Evolutionary conservation across 768 basidiomycete species (phyloP), one percentile per base, ranked within the genome.

Genomic region (Obba rivulosa): DNA sequence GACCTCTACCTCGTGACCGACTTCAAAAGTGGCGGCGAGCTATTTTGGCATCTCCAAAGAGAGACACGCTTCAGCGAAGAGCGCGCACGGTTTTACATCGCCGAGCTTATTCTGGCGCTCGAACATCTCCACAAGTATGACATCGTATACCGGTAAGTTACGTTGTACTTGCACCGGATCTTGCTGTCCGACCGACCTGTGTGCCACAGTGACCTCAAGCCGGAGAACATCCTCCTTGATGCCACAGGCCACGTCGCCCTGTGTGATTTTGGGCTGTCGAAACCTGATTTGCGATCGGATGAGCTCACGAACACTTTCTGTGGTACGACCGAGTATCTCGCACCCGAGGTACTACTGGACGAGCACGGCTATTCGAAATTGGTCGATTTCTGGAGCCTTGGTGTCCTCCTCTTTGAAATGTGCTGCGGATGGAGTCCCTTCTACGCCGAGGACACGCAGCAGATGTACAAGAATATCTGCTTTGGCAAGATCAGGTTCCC

Each of bases 371-470:
- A 99, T 68, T 92, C 89, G 40, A 98, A 98, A 69, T 83, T 96
- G 42, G 96, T 99, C 57, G 96, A 99, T 65, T 99, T 98, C 65
- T 99, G 96, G 94, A 89, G 86, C 41, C 71, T 97, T 17, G 95
- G 94, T 28, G 96, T 98, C 1, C 74, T 99, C 25, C 74, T 99
- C 20, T 99, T 98, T 64, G 96, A 99, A 70, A 99, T 99, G 96
- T 98, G 96, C 61, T 99, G 96, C 57, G 96, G 96, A 5, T 98
- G 96, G 96, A 92, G 89, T 63, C 96, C 96, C 36, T 99, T 98
- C 71, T 99, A 98, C 61, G 94, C 95, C 16, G 96, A 99, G 61
- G 96, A 99, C 63, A 96, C 92, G 3, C 95, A 99, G 65, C 91
- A 95, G 69, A 99, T 99, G 96, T 99, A 99, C 74, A 93, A 93